phyloP scores from a whole-genome alignment of 1,284 basidiomycete genomes.

The Ustilago xerochloae region DNA sequence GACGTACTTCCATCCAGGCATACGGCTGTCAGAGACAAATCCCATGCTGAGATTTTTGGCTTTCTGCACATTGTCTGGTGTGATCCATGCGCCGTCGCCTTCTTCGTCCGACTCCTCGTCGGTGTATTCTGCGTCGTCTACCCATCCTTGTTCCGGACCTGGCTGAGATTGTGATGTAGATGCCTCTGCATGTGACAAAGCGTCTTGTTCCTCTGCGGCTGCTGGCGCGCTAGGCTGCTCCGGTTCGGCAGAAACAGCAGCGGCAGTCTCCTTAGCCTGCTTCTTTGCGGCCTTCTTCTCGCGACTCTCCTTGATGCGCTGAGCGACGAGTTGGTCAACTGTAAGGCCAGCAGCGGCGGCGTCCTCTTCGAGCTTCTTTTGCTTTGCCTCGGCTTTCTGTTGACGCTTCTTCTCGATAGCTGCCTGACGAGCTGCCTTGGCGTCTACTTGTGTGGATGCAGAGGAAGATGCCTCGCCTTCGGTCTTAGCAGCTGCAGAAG shows the following conservation, averaged over 20 bases:
- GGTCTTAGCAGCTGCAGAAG: background rate
- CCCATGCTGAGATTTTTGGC: constrained; percentile 91
- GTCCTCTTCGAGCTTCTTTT: constrained; percentile 36
- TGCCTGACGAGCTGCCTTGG: constrained; percentile 24
- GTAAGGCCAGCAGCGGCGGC: constrained; percentile 30
- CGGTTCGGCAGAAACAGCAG: constrained; percentile 7
- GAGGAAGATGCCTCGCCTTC: constrained; percentile 15
- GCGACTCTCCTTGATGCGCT: constrained; percentile 33
- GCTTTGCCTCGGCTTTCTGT: constrained; percentile 33
- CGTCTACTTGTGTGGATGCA: background rate
- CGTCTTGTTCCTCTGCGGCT: constrained; percentile 47
- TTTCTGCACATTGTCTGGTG: constrained; percentile 83
- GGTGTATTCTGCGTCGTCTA: constrained; percentile 72
- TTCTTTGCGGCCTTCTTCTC: constrained; percentile 48
- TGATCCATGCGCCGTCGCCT: constrained; percentile 85
- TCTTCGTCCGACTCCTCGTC: constrained; percentile 78
- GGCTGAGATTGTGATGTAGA: constrained; percentile 8
- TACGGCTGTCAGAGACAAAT: constrained; percentile 61
- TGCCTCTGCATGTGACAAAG: background rate
- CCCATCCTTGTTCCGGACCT: constrained; percentile 24
- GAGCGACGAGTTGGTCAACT: constrained; percentile 28
- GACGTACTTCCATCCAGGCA: constrained; percentile 45
- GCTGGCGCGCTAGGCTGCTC: constrained; percentile 5
- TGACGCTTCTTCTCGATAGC: constrained; percentile 49
- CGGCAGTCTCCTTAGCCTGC: constrained; percentile 22